Percentiles rank a stretch among this genome's conserved stretches.
These are phyloP conservation scores for Cryphonectria japonica DNA, from an alignment of 2,329 filamentous ascomycete species.

Conservation along the genomic window DNA sequence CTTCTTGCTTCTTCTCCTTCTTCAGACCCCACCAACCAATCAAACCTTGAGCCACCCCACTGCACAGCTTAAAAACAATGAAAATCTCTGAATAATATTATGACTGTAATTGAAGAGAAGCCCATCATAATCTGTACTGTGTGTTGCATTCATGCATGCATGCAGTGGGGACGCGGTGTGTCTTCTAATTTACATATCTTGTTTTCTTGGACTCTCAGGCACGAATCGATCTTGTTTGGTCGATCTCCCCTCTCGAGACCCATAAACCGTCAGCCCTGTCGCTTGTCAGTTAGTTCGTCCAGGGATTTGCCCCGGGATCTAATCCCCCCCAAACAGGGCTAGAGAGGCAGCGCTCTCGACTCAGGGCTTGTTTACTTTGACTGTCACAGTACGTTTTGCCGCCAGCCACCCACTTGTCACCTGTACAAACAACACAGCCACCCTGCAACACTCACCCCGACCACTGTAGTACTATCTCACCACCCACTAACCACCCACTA, in stretches of 20 bases:
- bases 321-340: background rate
- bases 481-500: background rate
- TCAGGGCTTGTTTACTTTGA: background rate
- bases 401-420: background rate
- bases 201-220: background rate
- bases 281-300: conserved; percentile 2
- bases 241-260: background rate
- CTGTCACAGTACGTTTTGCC: background rate
- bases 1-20: background rate
- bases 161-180: background rate
- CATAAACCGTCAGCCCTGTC: conserved; percentile 12
- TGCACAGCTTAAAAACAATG: background rate
- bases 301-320: conserved; percentile 1
- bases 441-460: background rate
- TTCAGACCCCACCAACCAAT: background rate
- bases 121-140: too few relatives aligned
- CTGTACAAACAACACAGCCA: background rate
- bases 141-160: background rate
- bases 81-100: background rate
- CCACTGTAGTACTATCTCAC: too few relatives aligned
- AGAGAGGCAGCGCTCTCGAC: background rate
- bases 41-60: background rate
- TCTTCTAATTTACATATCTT: background rate
- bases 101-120: background rate
- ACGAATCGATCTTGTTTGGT: background rate